phyloP scores from a whole-genome alignment of 176 grass and related monocot genomes.

The Carex parvula region DNA sequence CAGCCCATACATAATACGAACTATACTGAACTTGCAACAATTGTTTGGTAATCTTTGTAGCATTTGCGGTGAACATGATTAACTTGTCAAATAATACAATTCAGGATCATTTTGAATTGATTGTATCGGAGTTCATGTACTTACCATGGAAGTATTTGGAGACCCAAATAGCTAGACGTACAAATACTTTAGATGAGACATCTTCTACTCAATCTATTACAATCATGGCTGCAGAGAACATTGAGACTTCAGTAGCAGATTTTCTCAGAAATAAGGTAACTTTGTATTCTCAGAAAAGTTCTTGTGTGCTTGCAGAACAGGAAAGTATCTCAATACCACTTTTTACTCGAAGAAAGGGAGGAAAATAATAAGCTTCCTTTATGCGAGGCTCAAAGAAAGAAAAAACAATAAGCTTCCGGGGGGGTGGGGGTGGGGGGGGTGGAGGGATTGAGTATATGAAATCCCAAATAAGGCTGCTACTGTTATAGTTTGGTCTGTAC shows the following conservation, averaged over 20 bases:
- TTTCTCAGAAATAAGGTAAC: slow-evolving; percentile 71
- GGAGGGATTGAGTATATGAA: neutral
- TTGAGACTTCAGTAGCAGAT: slow-evolving; percentile 52
- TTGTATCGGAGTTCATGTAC: slow-evolving; percentile 85
- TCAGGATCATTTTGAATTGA: slow-evolving; percentile 91
- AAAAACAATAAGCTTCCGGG: neutral
- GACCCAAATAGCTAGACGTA: slow-evolving; percentile 58
- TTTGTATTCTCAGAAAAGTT: neutral
- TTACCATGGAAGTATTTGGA: slow-evolving; percentile 87
- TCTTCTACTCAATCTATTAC: slow-evolving; percentile 91
- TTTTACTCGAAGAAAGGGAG: neutral
- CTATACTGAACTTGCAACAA: neutral
- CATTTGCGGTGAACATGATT: neutral
- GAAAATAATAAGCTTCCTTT: neutral
- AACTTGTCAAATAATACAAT: slow-evolving; percentile 14
- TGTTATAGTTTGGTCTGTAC: neutral
- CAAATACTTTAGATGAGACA: slow-evolving; percentile 48
- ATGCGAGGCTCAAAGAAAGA: neutral
- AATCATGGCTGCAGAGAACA: slow-evolving; percentile 68
- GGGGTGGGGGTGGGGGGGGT: no score
- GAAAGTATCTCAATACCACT: neutral
- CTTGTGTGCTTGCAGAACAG: neutral
- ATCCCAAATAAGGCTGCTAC: neutral
- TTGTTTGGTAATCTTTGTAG: neutral
- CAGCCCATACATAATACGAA: neutral